phyloP scores from a whole-genome alignment of 2,329 filamentous ascomycete genomes.

The Eutypa lata region DNA sequence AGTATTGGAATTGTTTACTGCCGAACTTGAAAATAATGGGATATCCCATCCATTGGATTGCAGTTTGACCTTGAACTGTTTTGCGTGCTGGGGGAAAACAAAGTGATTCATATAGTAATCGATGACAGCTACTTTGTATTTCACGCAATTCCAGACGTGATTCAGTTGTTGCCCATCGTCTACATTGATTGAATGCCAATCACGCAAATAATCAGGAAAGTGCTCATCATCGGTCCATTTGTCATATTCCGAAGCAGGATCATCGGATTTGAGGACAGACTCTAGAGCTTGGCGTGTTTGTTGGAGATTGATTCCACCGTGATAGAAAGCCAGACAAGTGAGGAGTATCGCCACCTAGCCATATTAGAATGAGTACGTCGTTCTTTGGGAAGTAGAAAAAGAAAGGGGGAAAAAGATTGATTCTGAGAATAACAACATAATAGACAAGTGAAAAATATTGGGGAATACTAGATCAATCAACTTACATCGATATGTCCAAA shows the following conservation, averaged over 20 bases:
- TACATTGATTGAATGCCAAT: slow-evolving; percentile 57
- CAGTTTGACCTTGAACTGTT: slow-evolving; percentile 61
- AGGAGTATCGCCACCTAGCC: slow-evolving; percentile 58
- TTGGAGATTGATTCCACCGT: slow-evolving; percentile 47
- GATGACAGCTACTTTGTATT: slow-evolving; percentile 46
- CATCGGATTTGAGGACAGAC: slow-evolving; percentile 51
- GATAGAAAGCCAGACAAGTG: slow-evolving; percentile 67
- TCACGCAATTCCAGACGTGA: slow-evolving; percentile 48
- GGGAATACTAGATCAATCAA: too few species aligned
- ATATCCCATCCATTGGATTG: slow-evolving; percentile 68
- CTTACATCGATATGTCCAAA: slow-evolving; percentile 58
- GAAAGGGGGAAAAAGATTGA: too few species aligned
- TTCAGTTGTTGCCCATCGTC: slow-evolving; percentile 51
- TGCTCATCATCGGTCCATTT: slow-evolving; percentile 38
- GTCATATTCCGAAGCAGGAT: slow-evolving; percentile 55
- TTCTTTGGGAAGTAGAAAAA: background rate
- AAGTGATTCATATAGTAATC: slow-evolving; percentile 62
- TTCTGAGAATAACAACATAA: too few species aligned
- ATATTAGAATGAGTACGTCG: slow-evolving; percentile 15
- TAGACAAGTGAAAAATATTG: too few species aligned
- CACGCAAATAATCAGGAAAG: slow-evolving; percentile 43
- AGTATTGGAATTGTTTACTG: slow-evolving; percentile 4
- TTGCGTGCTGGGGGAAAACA: slow-evolving; percentile 63
- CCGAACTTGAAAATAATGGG: slow-evolving; percentile 38
- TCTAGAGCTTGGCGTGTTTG: slow-evolving; percentile 50